Evolutionary conservation across 768 basidiomycete genomes (phyloP), one percentile per base, ranked within the genome.

Genomic region (Mycena albidolilacea): DNA sequence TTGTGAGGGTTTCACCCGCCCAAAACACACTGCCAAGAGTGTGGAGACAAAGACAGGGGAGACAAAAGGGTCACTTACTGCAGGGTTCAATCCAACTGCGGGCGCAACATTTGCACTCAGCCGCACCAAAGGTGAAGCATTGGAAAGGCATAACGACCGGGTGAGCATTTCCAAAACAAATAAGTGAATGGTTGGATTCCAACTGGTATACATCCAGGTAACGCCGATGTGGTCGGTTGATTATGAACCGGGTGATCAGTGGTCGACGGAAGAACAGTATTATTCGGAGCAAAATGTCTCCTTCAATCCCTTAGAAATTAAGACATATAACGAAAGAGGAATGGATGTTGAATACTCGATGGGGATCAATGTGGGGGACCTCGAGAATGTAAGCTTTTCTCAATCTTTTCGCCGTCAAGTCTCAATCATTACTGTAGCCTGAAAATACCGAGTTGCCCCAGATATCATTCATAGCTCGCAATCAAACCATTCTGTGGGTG

Each of bases 401-500:
- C 6, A 15, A 48, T 48, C 46, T 48, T 19, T 48, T 48, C 1
- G 17, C 46, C 17, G 12, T 14, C 46, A 15, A 48, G 15, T 10
- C 17, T 48, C 46, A 48, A 43, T 14, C 30, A 35, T 7, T 19
- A 19, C 4, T 61, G 1, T 23, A 62, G 61, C 11, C 43, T 7
- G 19, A 7, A 2, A 35, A 62, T 21, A 30, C 41, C 17, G 6
- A 11, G 23, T 14, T 46, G 7, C 61, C 61, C 5, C 2, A 23
- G 14, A 46, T 62, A 5, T 62, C 41, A 7, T 62, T 62, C 23
- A 46, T 62, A 30, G 12, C 3, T 44, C 61, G 61, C 41, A 62
- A 62, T 17, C 61, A 62, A 62, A 62, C 61, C 5, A 46, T 62
- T 7, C 12, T 62, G 44, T 62, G 61, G 61, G 43, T 62, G 9